Percentiles rank a stretch among this genome's conserved stretches.
These are phyloP conservation scores for Candida golubevii DNA, from an alignment of 805 yeast species.

Conservation along the genomic window DNA sequence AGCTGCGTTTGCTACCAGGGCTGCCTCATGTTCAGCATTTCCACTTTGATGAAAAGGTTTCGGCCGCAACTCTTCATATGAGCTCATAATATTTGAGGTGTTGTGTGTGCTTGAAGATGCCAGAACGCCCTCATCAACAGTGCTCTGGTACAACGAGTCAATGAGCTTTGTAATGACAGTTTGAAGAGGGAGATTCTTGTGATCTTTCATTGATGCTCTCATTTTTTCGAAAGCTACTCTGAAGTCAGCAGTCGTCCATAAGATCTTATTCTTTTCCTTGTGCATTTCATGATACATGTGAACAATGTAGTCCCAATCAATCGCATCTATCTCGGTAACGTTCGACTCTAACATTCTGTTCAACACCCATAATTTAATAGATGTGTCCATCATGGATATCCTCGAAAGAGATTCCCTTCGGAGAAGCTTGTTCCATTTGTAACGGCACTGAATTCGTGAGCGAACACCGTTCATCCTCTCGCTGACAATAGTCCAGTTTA, in stretches of 20 bases:
- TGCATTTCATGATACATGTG: constrained; percentile 26
- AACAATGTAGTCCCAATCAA: constrained; percentile 35
- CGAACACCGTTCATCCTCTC: constrained; percentile 87
- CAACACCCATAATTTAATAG: constrained; percentile 37
- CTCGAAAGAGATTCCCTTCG: constrained; percentile 48
- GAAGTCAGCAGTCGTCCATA: constrained; percentile 61
- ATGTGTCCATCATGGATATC: constrained; percentile 28
- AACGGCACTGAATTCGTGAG: constrained; percentile 90
- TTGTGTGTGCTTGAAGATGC: neutral
- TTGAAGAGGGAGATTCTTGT: constrained; percentile 18
- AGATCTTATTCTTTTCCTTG: constrained; percentile 16
- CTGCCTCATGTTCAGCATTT: constrained; percentile 23
- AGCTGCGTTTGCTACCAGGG: constrained; percentile 34
- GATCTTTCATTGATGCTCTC: constrained; percentile 48
- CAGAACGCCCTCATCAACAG: neutral
- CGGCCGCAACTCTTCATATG: constrained; percentile 10
- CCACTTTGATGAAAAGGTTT: constrained; percentile 6
- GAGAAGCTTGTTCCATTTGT: constrained; percentile 85
- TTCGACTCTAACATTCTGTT: constrained; percentile 25
- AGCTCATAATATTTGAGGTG: constrained; percentile 3
- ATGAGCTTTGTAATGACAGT: constrained; percentile 13
- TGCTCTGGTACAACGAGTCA: constrained; percentile 7
- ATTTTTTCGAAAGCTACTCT: constrained; percentile 57
- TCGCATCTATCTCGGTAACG: constrained; percentile 22
- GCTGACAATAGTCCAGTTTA: constrained; percentile 90